phyloP scores from a whole-genome alignment of 768 basidiomycete species.

The Dioszegia crocea region DNA sequence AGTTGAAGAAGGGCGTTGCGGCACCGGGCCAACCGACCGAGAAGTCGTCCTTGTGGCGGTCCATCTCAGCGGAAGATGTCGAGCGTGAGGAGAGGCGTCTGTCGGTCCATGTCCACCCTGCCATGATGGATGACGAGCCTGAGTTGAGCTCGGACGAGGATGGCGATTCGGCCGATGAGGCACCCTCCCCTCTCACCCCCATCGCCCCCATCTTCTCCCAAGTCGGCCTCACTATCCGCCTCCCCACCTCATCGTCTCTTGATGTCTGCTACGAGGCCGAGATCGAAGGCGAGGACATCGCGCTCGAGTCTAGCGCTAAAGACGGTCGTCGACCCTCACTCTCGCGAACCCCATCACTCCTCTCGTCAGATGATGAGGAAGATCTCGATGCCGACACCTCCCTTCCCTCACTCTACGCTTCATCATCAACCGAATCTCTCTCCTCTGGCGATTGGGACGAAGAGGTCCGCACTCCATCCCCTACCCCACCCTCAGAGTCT shows the following conservation, averaged over 20 bases:
- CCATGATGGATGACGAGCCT: constrained; percentile 23
- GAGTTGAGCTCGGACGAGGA: constrained; percentile 3
- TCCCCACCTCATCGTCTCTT: not conserved
- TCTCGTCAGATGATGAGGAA: not conserved
- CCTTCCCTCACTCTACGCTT: not conserved
- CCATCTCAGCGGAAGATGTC: constrained; percentile 20
- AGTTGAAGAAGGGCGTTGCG: not conserved
- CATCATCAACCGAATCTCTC: constrained; percentile 6
- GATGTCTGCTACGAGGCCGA: not conserved
- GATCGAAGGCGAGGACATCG: not conserved
- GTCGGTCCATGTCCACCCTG: constrained; percentile 17
- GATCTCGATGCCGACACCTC: not conserved
- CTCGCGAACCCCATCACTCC: not conserved
- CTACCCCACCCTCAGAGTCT: not conserved
- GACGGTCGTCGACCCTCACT: not conserved
- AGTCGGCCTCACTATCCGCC: not conserved
- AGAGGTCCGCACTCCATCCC: constrained; percentile 4
- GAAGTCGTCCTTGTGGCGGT: constrained; percentile 19
- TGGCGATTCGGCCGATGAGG: not conserved
- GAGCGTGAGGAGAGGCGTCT: constrained; percentile 3
- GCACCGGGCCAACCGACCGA: constrained; percentile 12
- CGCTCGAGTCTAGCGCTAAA: not conserved
- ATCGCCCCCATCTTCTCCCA: not conserved
- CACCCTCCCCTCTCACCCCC: constrained; percentile 2
- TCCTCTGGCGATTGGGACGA: constrained; percentile 8